Conservation (phyloP, 2,329 filamentous ascomycete genomes). For the Nothophoma quercina region DNA sequence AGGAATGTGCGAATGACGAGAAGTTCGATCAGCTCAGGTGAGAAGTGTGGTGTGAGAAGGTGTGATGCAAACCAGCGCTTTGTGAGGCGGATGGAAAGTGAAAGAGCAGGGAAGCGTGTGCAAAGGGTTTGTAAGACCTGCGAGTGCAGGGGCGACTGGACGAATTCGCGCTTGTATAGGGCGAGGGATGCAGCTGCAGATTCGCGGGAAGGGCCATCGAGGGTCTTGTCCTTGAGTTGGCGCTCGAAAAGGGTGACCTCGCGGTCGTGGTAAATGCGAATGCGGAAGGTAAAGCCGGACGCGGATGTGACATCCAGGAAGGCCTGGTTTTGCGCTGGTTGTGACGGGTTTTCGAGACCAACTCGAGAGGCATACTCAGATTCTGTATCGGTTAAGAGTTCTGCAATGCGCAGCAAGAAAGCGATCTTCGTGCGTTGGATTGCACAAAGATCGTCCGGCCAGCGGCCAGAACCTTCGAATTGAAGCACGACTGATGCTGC, state of each 20-base stretch:
- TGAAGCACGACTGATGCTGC: slow-evolving; percentile 84
- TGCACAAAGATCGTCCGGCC: slow-evolving; percentile 89
- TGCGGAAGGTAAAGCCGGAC: slow-evolving; percentile 75
- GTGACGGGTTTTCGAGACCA: slow-evolving; percentile 78
- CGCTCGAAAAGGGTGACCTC: slow-evolving; percentile 82
- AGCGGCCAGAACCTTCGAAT: slow-evolving; percentile 91
- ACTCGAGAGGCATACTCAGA: slow-evolving; percentile 71
- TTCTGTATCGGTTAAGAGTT: slow-evolving; percentile 71
- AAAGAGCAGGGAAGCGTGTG: slow-evolving; percentile 80
- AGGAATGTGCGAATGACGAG: slow-evolving; percentile 80
- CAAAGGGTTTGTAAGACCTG: slow-evolving; percentile 82
- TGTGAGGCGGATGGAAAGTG: slow-evolving; percentile 80
- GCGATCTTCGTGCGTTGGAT: slow-evolving; percentile 95
- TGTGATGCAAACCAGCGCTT: slow-evolving; percentile 92
- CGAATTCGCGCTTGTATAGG: slow-evolving; percentile 73
- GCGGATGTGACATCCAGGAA: slow-evolving; percentile 84
- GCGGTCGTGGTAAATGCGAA: slow-evolving; percentile 88
- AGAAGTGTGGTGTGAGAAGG: slow-evolving; percentile 77
- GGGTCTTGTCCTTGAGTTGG: slow-evolving; percentile 75
- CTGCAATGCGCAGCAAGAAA: slow-evolving; percentile 77
- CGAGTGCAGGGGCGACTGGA: slow-evolving; percentile 77
- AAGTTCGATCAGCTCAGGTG: slow-evolving; percentile 84
- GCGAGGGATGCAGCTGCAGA: slow-evolving; percentile 74
- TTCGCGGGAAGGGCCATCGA: slow-evolving; percentile 71
- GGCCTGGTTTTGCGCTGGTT: slow-evolving; percentile 75